Base-by-base conservation (phyloP, 345 rosid genomes). In the Psidium friedrichsthalianum region DNA sequence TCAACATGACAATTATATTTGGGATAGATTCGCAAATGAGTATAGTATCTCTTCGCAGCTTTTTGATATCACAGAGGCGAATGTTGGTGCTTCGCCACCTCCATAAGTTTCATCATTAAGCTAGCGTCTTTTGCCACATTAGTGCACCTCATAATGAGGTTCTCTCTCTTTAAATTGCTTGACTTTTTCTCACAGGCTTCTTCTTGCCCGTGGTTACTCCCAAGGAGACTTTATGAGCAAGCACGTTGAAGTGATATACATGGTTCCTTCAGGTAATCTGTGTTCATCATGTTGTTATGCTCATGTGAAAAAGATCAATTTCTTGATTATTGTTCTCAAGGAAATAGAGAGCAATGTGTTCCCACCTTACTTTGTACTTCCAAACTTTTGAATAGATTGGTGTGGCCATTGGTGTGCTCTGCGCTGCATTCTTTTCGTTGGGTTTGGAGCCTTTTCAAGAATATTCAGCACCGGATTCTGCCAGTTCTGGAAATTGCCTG, bases 401-500 rank as follows among this genome's bases (percentile, higher is more conserved):
- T 89, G 85, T 92, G 83, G 93, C 85, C 80, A 95, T 96, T 56
- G 99, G 98, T 85, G 57, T 94, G 91, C 91, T 87, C 90, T 97
- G 89, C n/a, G 96, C 94, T 80, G 90, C 55, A 83, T 92, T 74
- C 90, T 97, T 88, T 94, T 90, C 83, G 84, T 94, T n/a, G 96
- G 96, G 47, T 95, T 94, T 69, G 96, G 92, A 85, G 89, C 97
- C 84, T 92, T 95, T 90, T 89, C 98, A 83, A 90, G 91, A 86
- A 86, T 95, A 86, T 95, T 97, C 85, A 95, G 89, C 83, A 88
- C 95, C 11, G 98, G 98, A 97, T 89, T 74, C 95, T 80, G 98
- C 94, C 94, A 90, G 99, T 97, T 89, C 86, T 95, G 87, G 87
- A 90, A 87, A 92, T 97, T 91, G 95, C 94, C 87, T 86, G 85